phyloP scores from a whole-genome alignment of 345 rosid species.

The Mercurialis annua region DNA sequence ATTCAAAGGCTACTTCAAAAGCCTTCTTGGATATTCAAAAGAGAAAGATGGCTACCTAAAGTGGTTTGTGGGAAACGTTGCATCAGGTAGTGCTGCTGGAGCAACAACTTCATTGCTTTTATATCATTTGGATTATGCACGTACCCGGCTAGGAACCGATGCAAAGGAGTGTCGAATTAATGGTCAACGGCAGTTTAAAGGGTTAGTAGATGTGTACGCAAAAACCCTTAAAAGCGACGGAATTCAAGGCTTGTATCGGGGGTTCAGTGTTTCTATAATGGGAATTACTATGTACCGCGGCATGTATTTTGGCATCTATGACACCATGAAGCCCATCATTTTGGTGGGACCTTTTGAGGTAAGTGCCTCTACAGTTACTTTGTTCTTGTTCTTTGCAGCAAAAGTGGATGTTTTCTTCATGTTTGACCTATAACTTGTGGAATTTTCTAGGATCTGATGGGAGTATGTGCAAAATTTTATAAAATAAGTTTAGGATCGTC shows the following conservation, averaged over 20 bases:
- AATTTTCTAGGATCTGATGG: not conserved
- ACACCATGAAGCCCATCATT: conserved; percentile 77
- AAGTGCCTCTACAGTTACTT: conserved; percentile 16
- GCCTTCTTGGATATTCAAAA: conserved; percentile 64
- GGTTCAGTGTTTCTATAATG: conserved; percentile 83
- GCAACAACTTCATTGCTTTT: conserved; percentile 77
- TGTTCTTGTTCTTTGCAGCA: not conserved
- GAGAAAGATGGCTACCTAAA: conserved; percentile 82
- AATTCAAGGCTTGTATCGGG: conserved; percentile 68
- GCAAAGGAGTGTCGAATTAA: conserved; percentile 48
- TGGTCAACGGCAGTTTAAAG: conserved; percentile 71
- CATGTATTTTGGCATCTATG: conserved; percentile 93
- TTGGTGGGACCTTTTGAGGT: conserved; percentile 89
- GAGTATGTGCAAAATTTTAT: not conserved
- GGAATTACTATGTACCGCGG: conserved; percentile 91
- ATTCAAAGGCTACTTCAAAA: conserved; percentile 88
- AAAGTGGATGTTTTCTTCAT: not conserved
- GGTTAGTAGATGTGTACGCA: conserved; percentile 73
- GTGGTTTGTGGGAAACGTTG: conserved; percentile 84
- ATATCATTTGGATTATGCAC: conserved; percentile 87
- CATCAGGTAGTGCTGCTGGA: conserved; percentile 98
- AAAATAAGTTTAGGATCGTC: not conserved
- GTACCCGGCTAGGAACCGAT: conserved; percentile 87
- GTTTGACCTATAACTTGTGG: not conserved
- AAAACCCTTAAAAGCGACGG: conserved; percentile 80